Conservation (phyloP, 2,329 filamentous ascomycete genomes). For the Aspergillus sp. region DNA sequence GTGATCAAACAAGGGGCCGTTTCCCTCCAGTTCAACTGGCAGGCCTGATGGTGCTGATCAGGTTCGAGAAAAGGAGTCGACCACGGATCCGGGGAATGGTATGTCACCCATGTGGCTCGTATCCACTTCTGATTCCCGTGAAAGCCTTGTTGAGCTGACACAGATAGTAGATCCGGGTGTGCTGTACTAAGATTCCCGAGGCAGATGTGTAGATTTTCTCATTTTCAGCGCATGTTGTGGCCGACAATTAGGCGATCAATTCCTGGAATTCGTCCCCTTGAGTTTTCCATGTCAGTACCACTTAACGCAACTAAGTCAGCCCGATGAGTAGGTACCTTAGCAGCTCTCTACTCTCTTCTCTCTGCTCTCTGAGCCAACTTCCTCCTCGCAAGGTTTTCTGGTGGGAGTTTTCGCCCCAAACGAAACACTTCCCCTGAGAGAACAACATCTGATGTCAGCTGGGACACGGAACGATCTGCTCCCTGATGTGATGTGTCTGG, state of each 20-base stretch:
- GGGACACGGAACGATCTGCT: neutral
- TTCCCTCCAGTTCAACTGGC: neutral
- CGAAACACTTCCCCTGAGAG: neutral
- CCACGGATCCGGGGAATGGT: neutral
- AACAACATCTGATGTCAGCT: slow-evolving; percentile 6
- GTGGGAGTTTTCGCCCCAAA: neutral
- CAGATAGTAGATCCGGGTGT: neutral
- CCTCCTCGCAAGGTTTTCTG: neutral
- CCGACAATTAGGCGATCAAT: neutral
- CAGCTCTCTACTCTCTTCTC: neutral
- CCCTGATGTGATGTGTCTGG: neutral
- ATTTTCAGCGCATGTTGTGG: neutral
- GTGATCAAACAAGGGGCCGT: neutral
- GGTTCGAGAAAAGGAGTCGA: neutral
- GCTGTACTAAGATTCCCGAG: neutral
- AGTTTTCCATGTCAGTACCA: neutral
- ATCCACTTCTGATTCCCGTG: neutral
- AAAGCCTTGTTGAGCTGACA: neutral
- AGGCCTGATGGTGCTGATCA: neutral
- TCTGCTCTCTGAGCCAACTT: neutral
- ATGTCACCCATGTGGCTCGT: slow-evolving; percentile 3
- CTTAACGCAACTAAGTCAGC: neutral
- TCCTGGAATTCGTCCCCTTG: too few relatives aligned
- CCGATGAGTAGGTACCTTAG: neutral
- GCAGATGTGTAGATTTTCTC: neutral